phyloP scores from a whole-genome alignment of 2,329 filamentous ascomycete species.

The Aspergillus versicolor region DNA sequence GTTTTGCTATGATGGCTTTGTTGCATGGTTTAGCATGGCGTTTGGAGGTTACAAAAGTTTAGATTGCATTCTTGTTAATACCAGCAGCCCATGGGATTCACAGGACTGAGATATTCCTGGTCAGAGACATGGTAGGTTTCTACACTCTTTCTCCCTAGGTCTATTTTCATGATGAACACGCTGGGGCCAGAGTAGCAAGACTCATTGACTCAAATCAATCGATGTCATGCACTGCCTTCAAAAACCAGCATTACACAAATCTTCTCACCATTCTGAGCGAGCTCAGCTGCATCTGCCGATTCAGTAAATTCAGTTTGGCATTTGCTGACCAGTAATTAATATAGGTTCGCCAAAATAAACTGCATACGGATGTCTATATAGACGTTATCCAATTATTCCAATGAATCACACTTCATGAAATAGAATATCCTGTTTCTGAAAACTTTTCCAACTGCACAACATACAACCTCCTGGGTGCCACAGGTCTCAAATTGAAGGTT shows the following conservation, averaged over 20 bases:
- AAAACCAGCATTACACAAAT: slow-evolving; percentile 61
- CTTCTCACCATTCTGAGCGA: slow-evolving; percentile 64
- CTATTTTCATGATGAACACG: slow-evolving; percentile 47
- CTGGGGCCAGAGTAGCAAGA: slow-evolving; percentile 54
- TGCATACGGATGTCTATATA: not conserved
- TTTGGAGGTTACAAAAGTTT: slow-evolving; percentile 24
- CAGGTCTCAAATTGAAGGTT: too few species aligned
- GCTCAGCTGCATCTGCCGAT: slow-evolving; percentile 2
- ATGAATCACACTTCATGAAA: not conserved
- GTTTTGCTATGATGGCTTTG: slow-evolving; percentile 15
- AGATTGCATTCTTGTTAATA: slow-evolving; percentile 21
- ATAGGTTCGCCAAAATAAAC: not conserved
- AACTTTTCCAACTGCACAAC: not conserved
- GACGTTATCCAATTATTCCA: not conserved
- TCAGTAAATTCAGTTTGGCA: not conserved
- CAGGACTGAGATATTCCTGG: not conserved
- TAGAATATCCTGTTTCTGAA: not conserved
- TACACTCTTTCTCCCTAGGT: slow-evolving; percentile 6
- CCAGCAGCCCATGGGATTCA: not conserved
- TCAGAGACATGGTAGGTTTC: not conserved
- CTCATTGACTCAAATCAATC: slow-evolving; percentile 16
- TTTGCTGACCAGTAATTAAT: slow-evolving; percentile 3
- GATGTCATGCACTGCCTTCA: slow-evolving; percentile 54
- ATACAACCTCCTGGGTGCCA: not conserved
- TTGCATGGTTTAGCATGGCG: slow-evolving; percentile 28